These are phyloP conservation scores for Xylariaceae sp. DNA, from an alignment of 2,329 filamentous ascomycete species.

Conservation along the genomic window DNA sequence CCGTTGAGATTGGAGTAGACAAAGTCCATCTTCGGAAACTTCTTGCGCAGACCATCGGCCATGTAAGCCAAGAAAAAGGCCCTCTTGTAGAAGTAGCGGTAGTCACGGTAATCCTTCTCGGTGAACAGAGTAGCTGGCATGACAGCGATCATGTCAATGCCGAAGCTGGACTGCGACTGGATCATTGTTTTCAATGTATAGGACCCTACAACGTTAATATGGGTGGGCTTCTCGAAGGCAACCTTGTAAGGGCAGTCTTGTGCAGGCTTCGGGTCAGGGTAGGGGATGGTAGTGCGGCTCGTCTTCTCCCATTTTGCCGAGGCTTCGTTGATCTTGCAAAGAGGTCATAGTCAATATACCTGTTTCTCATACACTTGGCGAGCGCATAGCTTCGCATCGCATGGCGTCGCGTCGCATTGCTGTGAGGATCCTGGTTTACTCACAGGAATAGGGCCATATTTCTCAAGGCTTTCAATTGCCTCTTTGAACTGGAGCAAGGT, in stretches of 20 bases:
- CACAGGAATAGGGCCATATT: conserved; percentile 48
- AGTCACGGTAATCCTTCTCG: conserved; percentile 88
- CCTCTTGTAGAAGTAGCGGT: conserved; percentile 91
- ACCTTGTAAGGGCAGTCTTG: conserved; percentile 78
- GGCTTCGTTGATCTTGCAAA: conserved; percentile 60
- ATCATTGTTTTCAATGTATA: conserved; percentile 72
- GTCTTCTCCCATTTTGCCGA: conserved; percentile 60
- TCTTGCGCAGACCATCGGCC: conserved; percentile 61
- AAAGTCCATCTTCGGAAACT: conserved; percentile 50
- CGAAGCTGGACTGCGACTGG: conserved; percentile 53
- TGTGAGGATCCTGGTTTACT: conserved; percentile 23
- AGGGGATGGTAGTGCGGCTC: conserved; percentile 69
- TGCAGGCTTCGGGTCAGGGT: conserved; percentile 71
- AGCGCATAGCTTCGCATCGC: background rate
- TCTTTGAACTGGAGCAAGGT: conserved; percentile 49
- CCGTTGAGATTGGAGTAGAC: conserved; percentile 64
- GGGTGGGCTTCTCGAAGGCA: conserved; percentile 66
- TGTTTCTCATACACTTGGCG: background rate
- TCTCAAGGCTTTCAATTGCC: conserved; percentile 45
- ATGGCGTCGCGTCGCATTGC: background rate
- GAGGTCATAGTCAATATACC: background rate
- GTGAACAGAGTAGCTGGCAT: conserved; percentile 80
- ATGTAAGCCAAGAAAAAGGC: conserved; percentile 87
- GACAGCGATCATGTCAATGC: conserved; percentile 78
- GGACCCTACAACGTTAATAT: conserved; percentile 84